Evolutionary conservation across 1,284 basidiomycete species (phyloP).

Genomic region (Ganoderma resinaceum): DNA sequence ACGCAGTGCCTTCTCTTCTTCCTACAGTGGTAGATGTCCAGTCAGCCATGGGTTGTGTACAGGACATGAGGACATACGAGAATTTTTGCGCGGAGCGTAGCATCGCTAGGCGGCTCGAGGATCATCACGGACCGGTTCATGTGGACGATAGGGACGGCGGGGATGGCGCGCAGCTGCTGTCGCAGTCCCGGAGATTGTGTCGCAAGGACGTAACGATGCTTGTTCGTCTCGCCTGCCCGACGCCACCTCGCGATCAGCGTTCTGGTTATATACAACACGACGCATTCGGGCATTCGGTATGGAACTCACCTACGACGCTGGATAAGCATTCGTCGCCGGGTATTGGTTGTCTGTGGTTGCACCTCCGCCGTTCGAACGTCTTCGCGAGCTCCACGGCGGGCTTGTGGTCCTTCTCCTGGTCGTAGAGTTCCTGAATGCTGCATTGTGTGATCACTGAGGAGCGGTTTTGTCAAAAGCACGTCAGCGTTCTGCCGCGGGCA

Average conservation of each 20-base stretch:
- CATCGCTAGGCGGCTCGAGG: conserved; percentile 84
- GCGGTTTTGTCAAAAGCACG: conserved; percentile 47
- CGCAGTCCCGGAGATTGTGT: conserved; percentile 80
- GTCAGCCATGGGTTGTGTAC: not conserved
- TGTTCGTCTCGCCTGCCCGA: conserved; percentile 81
- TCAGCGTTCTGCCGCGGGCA: conserved; percentile 11
- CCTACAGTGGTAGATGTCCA: conserved; percentile 43
- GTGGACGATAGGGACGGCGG: conserved; percentile 88
- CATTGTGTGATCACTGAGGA: conserved; percentile 95
- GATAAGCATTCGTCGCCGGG: conserved; percentile 85
- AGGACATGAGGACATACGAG: conserved; percentile 49
- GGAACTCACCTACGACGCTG: conserved; percentile 78
- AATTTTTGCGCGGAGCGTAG: conserved; percentile 75
- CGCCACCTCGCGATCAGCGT: not conserved
- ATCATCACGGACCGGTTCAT: conserved; percentile 91
- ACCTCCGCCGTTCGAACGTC: conserved; percentile 90
- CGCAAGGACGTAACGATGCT: conserved; percentile 89
- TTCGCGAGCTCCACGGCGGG: conserved; percentile 88
- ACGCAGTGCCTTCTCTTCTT: conserved; percentile 59
- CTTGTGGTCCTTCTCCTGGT: conserved; percentile 76
- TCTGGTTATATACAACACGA: not conserved
- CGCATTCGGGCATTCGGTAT: not conserved
- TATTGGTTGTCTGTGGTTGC: conserved; percentile 90
- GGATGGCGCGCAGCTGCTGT: conserved; percentile 67
- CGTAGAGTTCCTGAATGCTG: conserved; percentile 90